These are phyloP conservation scores for Penicillium samsonianum DNA, from an alignment of 495 filamentous ascomycete genomes.

Conservation along the genomic window DNA sequence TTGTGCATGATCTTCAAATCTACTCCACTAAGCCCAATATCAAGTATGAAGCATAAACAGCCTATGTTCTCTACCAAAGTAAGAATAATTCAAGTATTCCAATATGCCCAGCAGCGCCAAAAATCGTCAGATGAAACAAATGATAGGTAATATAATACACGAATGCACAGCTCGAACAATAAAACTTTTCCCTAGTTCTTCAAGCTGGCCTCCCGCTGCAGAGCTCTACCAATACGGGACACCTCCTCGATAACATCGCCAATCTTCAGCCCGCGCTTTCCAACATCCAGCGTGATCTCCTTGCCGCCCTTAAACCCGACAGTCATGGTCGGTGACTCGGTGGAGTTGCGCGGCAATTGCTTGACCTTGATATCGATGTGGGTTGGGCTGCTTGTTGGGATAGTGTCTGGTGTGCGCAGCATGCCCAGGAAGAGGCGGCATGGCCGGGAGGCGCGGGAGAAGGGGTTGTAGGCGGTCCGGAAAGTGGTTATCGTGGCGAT, in stretches of 20 bases:
- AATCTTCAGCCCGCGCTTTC: conserved; percentile 81
- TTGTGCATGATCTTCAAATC: neutral
- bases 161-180: conserved; percentile 25
- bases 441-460: conserved; percentile 71
- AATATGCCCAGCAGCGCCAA: conserved; percentile 8
- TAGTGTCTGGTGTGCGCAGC: conserved; percentile 64
- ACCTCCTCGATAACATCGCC: conserved; percentile 87
- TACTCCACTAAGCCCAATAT: neutral
- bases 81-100: conserved; percentile 5
- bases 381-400: conserved; percentile 69
- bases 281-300: conserved; percentile 64
- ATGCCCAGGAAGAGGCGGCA: conserved; percentile 83
- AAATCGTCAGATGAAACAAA: conserved; percentile 14
- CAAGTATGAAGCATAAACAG: neutral
- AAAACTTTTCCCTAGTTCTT: conserved; percentile 35
- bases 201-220: conserved; percentile 82
- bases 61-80: neutral
- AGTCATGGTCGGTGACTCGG: conserved; percentile 53
- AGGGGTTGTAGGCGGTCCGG: conserved; percentile 87
- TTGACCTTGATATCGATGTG: conserved; percentile 70
- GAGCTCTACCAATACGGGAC: conserved; percentile 77
- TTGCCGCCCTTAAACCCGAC: conserved; percentile 67
- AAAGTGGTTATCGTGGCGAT: conserved; percentile 70
- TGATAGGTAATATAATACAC: conserved; percentile 30
- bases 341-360: conserved; percentile 67